Evolutionary conservation across 495 filamentous ascomycete genomes (phyloP).

Genomic region (Trichoderma gamsii): DNA sequence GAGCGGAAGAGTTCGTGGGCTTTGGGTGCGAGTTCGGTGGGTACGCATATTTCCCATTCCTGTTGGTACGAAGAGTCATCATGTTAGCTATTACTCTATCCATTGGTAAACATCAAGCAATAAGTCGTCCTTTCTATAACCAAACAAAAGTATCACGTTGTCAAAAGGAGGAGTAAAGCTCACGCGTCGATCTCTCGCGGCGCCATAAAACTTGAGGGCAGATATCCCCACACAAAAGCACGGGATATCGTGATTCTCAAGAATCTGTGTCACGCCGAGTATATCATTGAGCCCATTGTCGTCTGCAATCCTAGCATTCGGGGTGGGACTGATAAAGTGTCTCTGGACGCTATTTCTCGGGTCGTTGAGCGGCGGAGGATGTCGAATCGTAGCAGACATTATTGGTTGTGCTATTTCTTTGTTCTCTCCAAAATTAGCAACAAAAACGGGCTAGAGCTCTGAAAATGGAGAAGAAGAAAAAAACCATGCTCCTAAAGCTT

Average conservation of each 20-base stretch:
- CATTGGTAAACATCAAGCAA: background rate
- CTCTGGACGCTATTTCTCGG: no score
- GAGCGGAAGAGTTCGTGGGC: background rate
- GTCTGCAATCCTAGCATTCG: background rate
- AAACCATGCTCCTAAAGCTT: background rate
- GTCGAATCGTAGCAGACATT: no score
- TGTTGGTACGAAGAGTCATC: background rate
- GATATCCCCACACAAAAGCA: constrained; percentile 19
- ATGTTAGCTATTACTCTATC: background rate
- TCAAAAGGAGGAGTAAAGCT: background rate
- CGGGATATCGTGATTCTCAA: constrained; percentile 17
- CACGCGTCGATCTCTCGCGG: constrained; percentile 1
- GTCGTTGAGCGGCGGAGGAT: no score
- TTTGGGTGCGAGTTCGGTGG: background rate
- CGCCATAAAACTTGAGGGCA: constrained; percentile 18
- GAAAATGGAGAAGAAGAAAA: background rate
- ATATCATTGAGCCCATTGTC: constrained; percentile 6
- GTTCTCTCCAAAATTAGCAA: no score
- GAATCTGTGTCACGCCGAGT: constrained; percentile 13
- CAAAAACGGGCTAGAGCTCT: no score
- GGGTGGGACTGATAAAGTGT: background rate
- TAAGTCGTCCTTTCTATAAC: no score
- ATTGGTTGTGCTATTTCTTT: no score
- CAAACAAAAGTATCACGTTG: no score
- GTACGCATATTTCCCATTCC: background rate